phyloP scores from a whole-genome alignment of 306 rosid genomes.

The Benincasa hispida region DNA sequence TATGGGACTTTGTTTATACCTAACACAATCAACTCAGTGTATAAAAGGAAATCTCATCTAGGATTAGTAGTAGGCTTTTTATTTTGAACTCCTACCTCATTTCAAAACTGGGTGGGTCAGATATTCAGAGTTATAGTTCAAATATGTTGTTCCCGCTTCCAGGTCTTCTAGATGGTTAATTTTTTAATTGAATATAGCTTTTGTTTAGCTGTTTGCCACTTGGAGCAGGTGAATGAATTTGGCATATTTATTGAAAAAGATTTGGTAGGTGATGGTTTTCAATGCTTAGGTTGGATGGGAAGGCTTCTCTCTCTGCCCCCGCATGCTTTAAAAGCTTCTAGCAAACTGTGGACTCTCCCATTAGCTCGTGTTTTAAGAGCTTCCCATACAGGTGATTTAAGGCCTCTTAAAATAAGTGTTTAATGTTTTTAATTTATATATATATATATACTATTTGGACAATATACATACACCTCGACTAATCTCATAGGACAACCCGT shows the following conservation, averaged over 20 bases:
- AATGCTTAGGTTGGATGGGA: neutral
- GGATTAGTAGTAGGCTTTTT: neutral
- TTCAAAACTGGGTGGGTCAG: neutral
- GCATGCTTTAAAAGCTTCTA: neutral
- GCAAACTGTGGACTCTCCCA: neutral
- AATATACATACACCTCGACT: too few relatives aligned
- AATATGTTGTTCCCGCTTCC: neutral
- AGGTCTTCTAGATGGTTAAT: neutral
- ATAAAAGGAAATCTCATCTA: neutral
- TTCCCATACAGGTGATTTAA: neutral
- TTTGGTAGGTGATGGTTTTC: neutral
- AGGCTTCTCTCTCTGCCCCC: neutral
- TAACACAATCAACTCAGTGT: neutral
- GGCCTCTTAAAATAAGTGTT: too few relatives aligned
- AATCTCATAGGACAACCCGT: too few relatives aligned
- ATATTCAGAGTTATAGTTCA: neutral
- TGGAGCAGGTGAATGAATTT: neutral
- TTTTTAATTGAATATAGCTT: neutral
- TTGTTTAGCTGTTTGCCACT: neutral
- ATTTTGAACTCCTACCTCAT: neutral
- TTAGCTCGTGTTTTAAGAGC: neutral
- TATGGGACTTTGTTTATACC: too few relatives aligned
- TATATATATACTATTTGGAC: too few relatives aligned
- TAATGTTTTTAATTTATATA: too few relatives aligned
- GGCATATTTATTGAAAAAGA: neutral